Evolutionary conservation across 2,329 filamentous ascomycete genomes (phyloP).

Genomic region (Ophiostoma sp.): DNA sequence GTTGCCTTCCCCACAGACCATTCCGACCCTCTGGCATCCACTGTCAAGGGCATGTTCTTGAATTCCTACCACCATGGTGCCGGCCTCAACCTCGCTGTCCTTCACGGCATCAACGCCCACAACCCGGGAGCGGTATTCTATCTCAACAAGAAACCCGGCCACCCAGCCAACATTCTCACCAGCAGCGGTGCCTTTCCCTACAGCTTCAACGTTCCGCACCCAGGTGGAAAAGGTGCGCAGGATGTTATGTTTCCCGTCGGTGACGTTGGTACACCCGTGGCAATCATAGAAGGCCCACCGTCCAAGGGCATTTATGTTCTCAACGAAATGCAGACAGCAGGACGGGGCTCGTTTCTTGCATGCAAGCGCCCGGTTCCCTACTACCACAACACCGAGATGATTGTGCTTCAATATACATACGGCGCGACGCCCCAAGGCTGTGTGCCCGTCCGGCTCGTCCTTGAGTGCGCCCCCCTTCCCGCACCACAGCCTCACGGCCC

Average conservation of each 20-base stretch:
- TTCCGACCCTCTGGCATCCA: neutral
- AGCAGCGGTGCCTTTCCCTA: conserved; percentile 39
- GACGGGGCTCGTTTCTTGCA: conserved; percentile 36
- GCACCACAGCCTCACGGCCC: conserved; percentile 31
- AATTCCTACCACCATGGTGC: conserved; percentile 40
- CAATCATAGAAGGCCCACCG: conserved; percentile 28
- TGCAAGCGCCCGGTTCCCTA: conserved; percentile 42
- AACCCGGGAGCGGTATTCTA: conserved; percentile 40
- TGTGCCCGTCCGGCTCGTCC: conserved; percentile 39
- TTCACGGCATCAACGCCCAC: conserved; percentile 28
- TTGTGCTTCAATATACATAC: conserved; percentile 38
- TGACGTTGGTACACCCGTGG: conserved; percentile 26
- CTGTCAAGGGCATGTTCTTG: conserved; percentile 3
- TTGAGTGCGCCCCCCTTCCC: conserved; percentile 39
- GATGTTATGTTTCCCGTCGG: conserved; percentile 25
- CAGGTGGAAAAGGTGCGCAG: neutral
- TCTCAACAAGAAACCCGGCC: conserved; percentile 39
- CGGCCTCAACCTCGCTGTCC: conserved; percentile 37
- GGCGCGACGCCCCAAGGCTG: conserved; percentile 38
- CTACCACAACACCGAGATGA: conserved; percentile 31
- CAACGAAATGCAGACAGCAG: conserved; percentile 22
- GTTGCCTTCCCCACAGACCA: neutral
- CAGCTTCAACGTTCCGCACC: conserved; percentile 33
- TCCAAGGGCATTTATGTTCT: conserved; percentile 36
- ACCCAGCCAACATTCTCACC: conserved; percentile 35